phyloP scores from a whole-genome alignment of 176 grass and related monocot species.

The Aegilops sharonensis region DNA sequence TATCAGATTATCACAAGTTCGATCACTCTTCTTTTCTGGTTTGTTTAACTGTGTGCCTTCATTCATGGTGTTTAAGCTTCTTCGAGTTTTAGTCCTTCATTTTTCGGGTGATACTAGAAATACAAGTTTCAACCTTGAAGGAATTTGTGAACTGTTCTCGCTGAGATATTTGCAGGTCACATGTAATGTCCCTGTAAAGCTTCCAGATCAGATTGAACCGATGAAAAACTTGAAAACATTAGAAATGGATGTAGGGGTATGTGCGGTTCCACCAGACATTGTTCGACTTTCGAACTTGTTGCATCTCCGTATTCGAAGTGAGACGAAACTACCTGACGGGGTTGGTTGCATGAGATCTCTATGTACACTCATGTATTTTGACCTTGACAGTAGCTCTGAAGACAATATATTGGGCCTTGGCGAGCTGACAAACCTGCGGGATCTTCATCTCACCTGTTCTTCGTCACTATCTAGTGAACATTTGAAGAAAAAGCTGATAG shows the following conservation, averaged over 20 bases:
- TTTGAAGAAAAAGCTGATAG: background rate
- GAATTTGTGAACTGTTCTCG: too few species aligned
- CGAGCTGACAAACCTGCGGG: background rate
- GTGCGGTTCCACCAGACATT: background rate
- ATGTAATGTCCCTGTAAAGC: too few species aligned
- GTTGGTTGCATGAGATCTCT: background rate
- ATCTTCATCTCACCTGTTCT: background rate
- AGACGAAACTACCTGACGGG: background rate
- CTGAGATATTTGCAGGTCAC: too few species aligned
- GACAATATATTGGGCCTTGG: background rate
- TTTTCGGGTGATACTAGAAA: too few species aligned
- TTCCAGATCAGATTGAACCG: too few species aligned
- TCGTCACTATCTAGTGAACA: background rate
- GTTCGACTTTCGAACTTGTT: background rate
- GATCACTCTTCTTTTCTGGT: too few species aligned
- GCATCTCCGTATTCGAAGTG: constrained; percentile 2
- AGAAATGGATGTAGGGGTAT: background rate
- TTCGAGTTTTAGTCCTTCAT: too few species aligned
- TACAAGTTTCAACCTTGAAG: too few species aligned
- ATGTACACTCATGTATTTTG: background rate
- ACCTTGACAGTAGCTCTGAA: constrained; percentile 2
- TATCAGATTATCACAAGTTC: too few species aligned
- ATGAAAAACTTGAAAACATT: background rate
- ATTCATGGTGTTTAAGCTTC: too few species aligned
- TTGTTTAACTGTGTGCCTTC: too few species aligned